Evolutionary conservation across 2,329 filamentous ascomycete species (phyloP).

Genomic region (Exophiala sideris): DNA sequence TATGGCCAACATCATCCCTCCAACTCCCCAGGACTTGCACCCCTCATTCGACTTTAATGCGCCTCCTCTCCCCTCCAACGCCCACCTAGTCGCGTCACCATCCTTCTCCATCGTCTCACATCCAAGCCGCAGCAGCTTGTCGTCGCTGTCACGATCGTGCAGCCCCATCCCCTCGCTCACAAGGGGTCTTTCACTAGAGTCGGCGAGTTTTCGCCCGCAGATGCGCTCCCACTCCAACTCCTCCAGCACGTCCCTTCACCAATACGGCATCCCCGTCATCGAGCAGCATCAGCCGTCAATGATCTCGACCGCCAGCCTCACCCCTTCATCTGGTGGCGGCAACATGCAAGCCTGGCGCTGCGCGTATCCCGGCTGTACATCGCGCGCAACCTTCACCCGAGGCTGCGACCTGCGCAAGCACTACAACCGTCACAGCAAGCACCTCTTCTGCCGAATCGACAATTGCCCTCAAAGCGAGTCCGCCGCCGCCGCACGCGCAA

Average conservation of each 20-base stretch:
- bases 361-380: conserved; percentile 58
- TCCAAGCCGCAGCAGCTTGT: conserved; percentile 20
- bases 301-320: background rate
- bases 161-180: conserved; percentile 14
- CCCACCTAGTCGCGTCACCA: conserved; percentile 20
- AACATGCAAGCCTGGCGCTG: conserved; percentile 51
- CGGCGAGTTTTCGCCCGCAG: conserved; percentile 9
- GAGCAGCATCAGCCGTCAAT: conserved; percentile 10
- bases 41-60: conserved; percentile 25
- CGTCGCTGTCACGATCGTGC: conserved; percentile 27
- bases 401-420: conserved; percentile 62
- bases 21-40: conserved; percentile 25
- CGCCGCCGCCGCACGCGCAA: conserved; percentile 16
- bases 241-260: conserved; percentile 26
- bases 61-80: conserved; percentile 15
- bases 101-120: conserved; percentile 23
- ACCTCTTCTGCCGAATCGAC: conserved; percentile 58
- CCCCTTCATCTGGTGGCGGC: conserved; percentile 4
- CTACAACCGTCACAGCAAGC: conserved; percentile 60
- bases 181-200: conserved; percentile 6
- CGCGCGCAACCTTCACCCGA: conserved; percentile 55
- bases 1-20: conserved; percentile 24
- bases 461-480: conserved; percentile 52
- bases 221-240: conserved; percentile 24
- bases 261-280: conserved; percentile 28